Conservation (phyloP, 495 filamentous ascomycete species). For the Trichoderma parareesei region DNA sequence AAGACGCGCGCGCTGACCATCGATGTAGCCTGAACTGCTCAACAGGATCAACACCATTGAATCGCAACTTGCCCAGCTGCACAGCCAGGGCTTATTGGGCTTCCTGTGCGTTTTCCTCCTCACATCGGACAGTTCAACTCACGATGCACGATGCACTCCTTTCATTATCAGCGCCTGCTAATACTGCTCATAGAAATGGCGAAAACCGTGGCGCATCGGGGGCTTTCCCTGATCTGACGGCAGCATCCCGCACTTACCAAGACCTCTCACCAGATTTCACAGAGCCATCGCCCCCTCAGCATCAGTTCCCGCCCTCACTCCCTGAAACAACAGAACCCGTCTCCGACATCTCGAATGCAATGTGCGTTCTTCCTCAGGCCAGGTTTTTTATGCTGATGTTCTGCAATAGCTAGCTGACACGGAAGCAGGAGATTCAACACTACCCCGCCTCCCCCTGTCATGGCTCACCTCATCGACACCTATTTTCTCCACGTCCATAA, state of each 20-base stretch:
- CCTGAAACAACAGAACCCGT: not conserved
- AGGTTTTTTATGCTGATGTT: not conserved
- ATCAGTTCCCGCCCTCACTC: not conserved
- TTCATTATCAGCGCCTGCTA: not conserved
- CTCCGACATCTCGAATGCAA: not conserved
- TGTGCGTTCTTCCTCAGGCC: not conserved
- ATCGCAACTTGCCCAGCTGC: slow-evolving; percentile 3
- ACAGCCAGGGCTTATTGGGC: slow-evolving; percentile 1
- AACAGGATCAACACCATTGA: slow-evolving; percentile 8
- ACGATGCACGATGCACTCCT: not conserved
- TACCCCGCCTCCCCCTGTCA: not conserved
- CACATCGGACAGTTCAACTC: not conserved
- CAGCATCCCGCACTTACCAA: not conserved
- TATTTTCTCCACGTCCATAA: slow-evolving; percentile 6
- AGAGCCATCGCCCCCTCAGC: slow-evolving; percentile 1
- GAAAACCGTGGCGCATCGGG: not conserved
- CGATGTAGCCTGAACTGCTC: slow-evolving; percentile 2
- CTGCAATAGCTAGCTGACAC: not conserved
- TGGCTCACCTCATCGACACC: slow-evolving; percentile 1
- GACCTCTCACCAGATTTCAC: not conserved
- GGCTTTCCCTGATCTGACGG: not conserved
- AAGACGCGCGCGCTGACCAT: not conserved
- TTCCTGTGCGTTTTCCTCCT: not conserved
- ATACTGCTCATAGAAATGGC: not conserved
- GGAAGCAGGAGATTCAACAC: not conserved